Conservation (phyloP, 345 rosid genomes). For the Camelina sativa region DNA sequence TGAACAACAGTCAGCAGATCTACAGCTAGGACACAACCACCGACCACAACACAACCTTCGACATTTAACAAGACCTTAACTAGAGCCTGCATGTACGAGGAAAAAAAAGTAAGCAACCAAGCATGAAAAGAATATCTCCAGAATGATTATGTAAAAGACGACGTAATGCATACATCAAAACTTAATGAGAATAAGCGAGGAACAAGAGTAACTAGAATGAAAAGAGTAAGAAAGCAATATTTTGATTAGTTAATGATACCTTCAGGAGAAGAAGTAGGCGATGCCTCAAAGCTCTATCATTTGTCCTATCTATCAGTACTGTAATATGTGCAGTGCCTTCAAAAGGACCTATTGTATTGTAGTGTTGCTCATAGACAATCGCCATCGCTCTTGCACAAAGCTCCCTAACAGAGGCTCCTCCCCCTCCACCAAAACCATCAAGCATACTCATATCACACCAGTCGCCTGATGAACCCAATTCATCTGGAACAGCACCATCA, state of each 20-base stretch:
- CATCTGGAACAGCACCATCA: constrained; percentile 97
- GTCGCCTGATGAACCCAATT: constrained; percentile 92
- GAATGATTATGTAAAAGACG: constrained; percentile 19
- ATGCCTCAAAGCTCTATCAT: constrained; percentile 96
- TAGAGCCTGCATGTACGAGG: constrained; percentile 66
- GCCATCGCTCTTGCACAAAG: constrained; percentile 99
- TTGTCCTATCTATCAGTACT: constrained; percentile 92
- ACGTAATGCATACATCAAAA: constrained; percentile 21
- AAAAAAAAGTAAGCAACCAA: constrained; percentile 28
- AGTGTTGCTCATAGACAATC: constrained; percentile 96
- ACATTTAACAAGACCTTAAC: constrained; percentile 91
- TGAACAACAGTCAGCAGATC: constrained; percentile 95
- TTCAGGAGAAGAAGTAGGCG: constrained; percentile 92
- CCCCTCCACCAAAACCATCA: constrained; percentile 99
- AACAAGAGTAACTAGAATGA: background rate
- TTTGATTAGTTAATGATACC: constrained; percentile 51
- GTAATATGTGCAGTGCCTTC: constrained; percentile 97
- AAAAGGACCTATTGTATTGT: constrained; percentile 79
- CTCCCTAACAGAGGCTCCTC: constrained; percentile 95
- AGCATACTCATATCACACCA: constrained; percentile 99
- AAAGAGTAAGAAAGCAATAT: background rate
- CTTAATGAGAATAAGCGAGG: background rate
- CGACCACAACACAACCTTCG: constrained; percentile 95
- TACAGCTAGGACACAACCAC: constrained; percentile 97
- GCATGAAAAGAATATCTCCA: constrained; percentile 33